Evolutionary conservation across 2,329 filamentous ascomycete species (phyloP).

Genomic region (Purpureocillium takamizusanense): DNA sequence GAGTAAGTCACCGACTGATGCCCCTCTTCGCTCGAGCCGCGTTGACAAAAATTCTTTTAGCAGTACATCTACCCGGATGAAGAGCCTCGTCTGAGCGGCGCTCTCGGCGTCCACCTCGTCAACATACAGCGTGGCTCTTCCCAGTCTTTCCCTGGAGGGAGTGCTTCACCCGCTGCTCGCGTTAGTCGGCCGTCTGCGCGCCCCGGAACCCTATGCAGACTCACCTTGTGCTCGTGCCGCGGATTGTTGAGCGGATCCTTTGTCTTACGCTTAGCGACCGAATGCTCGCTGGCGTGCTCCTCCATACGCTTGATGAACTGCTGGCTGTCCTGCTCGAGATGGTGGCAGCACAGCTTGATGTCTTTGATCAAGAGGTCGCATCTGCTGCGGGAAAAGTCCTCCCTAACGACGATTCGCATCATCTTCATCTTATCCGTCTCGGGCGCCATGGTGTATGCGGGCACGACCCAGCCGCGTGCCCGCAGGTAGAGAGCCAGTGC

Average conservation of each 20-base stretch:
- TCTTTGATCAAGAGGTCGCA: conserved; percentile 73
- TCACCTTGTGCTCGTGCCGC: conserved; percentile 35
- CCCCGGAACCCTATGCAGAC: too few relatives aligned
- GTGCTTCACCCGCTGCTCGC: conserved; percentile 63
- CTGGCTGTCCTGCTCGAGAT: conserved; percentile 66
- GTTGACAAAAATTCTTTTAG: too few relatives aligned
- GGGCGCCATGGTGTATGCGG: conserved; percentile 94
- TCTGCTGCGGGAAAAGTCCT: conserved; percentile 77
- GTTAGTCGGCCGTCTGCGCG: neutral
- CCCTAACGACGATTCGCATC: conserved; percentile 83
- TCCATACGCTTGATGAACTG: conserved; percentile 61
- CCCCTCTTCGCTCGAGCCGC: too few relatives aligned
- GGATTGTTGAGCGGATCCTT: too few relatives aligned
- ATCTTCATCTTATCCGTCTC: conserved; percentile 78
- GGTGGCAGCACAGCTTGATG: conserved; percentile 65
- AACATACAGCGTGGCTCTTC: conserved; percentile 85
- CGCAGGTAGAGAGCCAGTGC: conserved; percentile 76
- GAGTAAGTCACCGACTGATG: too few relatives aligned
- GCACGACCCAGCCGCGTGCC: conserved; percentile 83
- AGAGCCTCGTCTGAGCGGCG: too few relatives aligned
- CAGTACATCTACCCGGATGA: too few relatives aligned
- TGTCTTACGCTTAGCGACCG: conserved; percentile 35
- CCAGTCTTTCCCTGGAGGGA: conserved; percentile 81
- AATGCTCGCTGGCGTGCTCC: conserved; percentile 52
- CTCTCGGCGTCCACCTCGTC: conserved; percentile 16